Base-by-base conservation (phyloP, 129 eudicot species). In the Pulicaria dysenterica region DNA sequence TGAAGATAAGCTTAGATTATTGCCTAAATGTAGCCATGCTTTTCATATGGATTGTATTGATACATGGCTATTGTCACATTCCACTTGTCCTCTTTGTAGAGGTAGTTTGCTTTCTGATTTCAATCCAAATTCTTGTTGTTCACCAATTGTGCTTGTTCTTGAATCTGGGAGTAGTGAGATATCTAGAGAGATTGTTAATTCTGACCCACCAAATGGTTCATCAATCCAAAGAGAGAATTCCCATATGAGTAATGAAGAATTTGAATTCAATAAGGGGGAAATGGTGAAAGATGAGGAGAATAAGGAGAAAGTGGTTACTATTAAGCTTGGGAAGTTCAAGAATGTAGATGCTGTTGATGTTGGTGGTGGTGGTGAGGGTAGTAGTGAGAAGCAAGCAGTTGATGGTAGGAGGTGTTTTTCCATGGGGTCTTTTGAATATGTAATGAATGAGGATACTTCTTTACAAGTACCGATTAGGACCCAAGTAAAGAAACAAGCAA, bases 1-100 rank as follows among this genome's bases (percentile, higher is more conserved):
- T 53, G 96, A 89, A n/a, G 91, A 92, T 70, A 81, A 81, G 54
- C 91, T 92, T 37, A 74, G 97, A 45, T 69, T 88, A 45, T 74
- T 92, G 69, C 96, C 97, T 3, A 86, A 83, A 48, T 92, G 97
- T 70, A 84, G 94, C 77, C 97, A 92, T 81, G 97, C 97, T 12
- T 92, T 92, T 83, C 97, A 91, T 67, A 81, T 88, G 89, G 89
- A 81, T 41, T 91, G 97, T 58, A 88, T 91, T 44, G 97, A 91
- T 55, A 88, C 97, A 19, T 91, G 97, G 96, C 80, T 91, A 1
- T 73, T 91, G 40, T 91, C 97, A 6, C 96, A 91, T 69, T 91
- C 97, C 34, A 91, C 97, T 81, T 91, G 97, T 59, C 97, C 97
- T 14, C 84, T 91, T 47, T 91, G 97, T 86, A 86, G 97, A 72